phyloP scores from a whole-genome alignment of 1,284 basidiomycete genomes.

The Ustilago tritici region DNA sequence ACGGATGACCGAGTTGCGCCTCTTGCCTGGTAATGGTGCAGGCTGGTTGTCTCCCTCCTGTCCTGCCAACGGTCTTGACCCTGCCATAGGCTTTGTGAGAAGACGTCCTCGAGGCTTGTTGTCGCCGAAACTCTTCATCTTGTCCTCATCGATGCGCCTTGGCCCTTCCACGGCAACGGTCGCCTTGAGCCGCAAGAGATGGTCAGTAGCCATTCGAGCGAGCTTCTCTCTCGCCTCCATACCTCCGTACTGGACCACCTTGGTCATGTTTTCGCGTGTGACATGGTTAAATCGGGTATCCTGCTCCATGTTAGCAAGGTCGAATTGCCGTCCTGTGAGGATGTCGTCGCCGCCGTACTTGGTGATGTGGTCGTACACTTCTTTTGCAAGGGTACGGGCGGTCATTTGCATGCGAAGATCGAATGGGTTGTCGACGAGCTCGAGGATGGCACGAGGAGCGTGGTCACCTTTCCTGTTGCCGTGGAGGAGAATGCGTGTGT shows the following conservation, averaged over 20 bases:
- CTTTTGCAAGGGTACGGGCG: conserved; percentile 62
- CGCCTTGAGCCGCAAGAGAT: conserved; percentile 59
- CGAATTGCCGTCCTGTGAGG: conserved; percentile 42
- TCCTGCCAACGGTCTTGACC: conserved; percentile 50
- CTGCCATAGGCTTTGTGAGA: conserved; percentile 52
- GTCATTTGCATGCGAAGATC: conserved; percentile 77
- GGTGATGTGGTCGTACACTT: conserved; percentile 53
- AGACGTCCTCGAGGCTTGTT: conserved; percentile 50
- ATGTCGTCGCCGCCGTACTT: conserved; percentile 52
- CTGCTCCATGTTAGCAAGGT: conserved; percentile 46
- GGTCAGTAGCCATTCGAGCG: conserved; percentile 46
- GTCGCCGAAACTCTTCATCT: conserved; percentile 31
- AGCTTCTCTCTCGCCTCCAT: conserved; percentile 54
- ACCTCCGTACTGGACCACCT: conserved; percentile 62
- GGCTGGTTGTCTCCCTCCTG: conserved; percentile 32
- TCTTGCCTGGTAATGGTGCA: conserved; percentile 40
- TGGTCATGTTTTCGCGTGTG: conserved; percentile 61
- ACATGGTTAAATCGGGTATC: conserved; percentile 56
- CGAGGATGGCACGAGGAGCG: conserved; percentile 89
- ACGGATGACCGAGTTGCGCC: conserved; percentile 62
- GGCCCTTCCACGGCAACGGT: conserved; percentile 51
- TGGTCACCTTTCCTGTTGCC: conserved; percentile 91
- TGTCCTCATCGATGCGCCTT: conserved; percentile 48
- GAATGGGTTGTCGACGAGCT: conserved; percentile 91
- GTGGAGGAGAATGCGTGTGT: conserved; percentile 91